Base-by-base conservation (phyloP, 129 eudicot genomes). In the Flaveria linearis region DNA sequence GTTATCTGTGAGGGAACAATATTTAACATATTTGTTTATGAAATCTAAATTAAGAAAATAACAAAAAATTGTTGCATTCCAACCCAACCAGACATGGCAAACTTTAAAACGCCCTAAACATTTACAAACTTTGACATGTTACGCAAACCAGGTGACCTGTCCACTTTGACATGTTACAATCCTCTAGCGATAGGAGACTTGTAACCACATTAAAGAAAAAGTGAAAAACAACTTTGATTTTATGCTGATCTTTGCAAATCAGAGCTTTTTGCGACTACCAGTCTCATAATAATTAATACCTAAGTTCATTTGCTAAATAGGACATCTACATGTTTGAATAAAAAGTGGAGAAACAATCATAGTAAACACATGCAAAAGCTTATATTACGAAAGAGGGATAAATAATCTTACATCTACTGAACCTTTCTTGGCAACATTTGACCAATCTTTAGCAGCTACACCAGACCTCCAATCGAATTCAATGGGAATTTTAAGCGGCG, bases 381-480 rank as follows among this genome's bases (percentile, higher is more conserved):
- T 26, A 71, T 49, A 61, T 61, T 47, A 0, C 28, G 20, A 75
- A 62, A 46, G 50, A 62, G 2, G 13, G 49, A 75, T 45, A 17
- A 65, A 68, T 16, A 69, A 69, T 30, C 86, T 89, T 83, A 92
- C 96, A 72, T 92, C 98, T 53, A 92, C 85, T 7, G 96, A 87
- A 52, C 89, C 93, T 76, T 88, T 92, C 68, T 90, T 92, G 66
- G 92, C 96, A 47, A 92, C 93, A 68, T 71, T 89, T 36, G 85
- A 60, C 98, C 96, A 92, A 76, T 89, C 96, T 87, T 92, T 92
- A 58, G 98, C 87, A 73, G 93, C 96, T 47, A 92, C 86, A 75
- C 98, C 96, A 3, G 98, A 80, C 72, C 88, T 89, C 96, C 96
- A 92, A 67, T 88, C 92, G 67, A 92, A 89, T 30, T 92, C 98